phyloP scores from a whole-genome alignment of 257 asterid species.

The Datura wrightii region DNA sequence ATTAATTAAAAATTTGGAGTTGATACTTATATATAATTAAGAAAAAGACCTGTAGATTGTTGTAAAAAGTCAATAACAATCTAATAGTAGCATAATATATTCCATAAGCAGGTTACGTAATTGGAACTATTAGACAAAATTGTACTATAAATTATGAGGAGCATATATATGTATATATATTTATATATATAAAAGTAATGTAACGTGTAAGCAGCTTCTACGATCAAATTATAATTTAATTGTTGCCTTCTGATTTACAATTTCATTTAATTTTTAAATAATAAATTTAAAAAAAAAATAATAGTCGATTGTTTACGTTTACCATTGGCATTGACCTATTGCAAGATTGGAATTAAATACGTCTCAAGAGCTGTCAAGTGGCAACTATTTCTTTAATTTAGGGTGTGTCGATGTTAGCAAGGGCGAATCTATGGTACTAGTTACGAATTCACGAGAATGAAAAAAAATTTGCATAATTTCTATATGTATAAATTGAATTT shows the following conservation, averaged over 20 bases:
- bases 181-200: neutral
- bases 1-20: neutral
- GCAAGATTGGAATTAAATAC: neutral
- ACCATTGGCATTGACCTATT: neutral
- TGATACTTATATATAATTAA: neutral
- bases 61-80: neutral
- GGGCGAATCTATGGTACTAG: neutral
- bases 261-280: neutral
- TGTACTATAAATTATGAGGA: neutral
- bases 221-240: no score
- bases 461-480: neutral
- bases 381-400: neutral
- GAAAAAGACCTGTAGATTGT: neutral
- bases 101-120: neutral
- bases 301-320: neutral
- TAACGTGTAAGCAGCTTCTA: conserved; percentile 21
- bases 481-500: no score
- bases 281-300: neutral
- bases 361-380: neutral
- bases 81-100: neutral
- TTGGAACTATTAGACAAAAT: neutral
- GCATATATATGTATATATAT: neutral
- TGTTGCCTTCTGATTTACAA: neutral
- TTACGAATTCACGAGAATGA: neutral
- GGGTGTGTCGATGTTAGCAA: neutral